Evolutionary conservation across 2,329 filamentous ascomycete genomes (phyloP).

Genomic region (Pseudogymnoascus sp.): DNA sequence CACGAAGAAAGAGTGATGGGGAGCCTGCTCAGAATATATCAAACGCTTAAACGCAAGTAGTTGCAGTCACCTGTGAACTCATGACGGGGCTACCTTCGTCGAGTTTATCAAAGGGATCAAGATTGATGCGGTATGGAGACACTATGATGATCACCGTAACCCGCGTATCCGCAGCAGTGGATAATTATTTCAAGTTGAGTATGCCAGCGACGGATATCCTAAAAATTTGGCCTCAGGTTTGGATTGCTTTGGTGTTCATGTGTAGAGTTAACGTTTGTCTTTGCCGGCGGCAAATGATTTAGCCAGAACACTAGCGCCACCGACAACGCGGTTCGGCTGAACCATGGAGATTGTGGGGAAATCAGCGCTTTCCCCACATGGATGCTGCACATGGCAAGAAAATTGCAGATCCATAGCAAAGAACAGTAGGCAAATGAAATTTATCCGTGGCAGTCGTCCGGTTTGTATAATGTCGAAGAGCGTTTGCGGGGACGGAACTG

Average conservation of each 20-base stretch:
- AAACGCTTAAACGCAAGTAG: background rate
- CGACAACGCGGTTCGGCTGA: background rate
- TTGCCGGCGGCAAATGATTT: slow-evolving; percentile 7
- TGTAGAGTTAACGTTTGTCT: background rate
- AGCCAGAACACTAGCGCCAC: background rate
- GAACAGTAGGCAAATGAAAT: background rate
- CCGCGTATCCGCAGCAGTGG: background rate
- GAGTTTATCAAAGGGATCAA: background rate
- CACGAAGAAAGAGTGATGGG: background rate
- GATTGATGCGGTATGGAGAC: slow-evolving; percentile 3
- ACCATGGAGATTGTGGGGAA: slow-evolving; percentile 1
- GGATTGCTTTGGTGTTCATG: background rate
- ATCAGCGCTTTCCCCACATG: background rate
- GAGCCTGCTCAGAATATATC: background rate
- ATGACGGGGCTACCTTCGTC: background rate
- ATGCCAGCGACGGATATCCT: background rate
- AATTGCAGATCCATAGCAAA: slow-evolving; percentile 1
- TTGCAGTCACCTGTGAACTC: background rate
- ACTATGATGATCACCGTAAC: background rate
- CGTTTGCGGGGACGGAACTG: slow-evolving; percentile 7
- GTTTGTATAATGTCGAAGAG: background rate
- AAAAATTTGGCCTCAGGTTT: slow-evolving; percentile 3
- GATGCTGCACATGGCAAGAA: background rate
- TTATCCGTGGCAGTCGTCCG: slow-evolving; percentile 3
- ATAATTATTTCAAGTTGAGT: slow-evolving; percentile 2